Evolutionary conservation across 768 basidiomycete species (phyloP).

Genomic region (Solioccasus polychromus): DNA sequence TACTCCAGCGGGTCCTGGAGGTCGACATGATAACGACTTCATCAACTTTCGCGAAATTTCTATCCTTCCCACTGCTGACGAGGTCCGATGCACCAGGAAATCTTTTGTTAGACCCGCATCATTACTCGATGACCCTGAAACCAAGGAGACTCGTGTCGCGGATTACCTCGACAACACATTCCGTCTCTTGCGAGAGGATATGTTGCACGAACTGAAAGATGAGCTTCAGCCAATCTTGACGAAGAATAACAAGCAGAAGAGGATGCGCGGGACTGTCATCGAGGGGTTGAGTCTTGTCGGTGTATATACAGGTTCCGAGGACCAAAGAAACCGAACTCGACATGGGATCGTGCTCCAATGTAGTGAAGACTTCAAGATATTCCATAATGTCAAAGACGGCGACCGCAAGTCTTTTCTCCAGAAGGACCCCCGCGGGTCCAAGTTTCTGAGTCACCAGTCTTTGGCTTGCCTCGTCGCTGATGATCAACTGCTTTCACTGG

Average conservation of each 20-base stretch:
- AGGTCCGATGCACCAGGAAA: slow-evolving; percentile 45
- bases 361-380: slow-evolving; percentile 32
- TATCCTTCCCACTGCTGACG: slow-evolving; percentile 62
- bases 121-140: slow-evolving; percentile 1
- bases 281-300: slow-evolving; percentile 31
- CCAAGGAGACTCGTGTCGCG: slow-evolving; percentile 32
- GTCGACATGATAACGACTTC: slow-evolving; percentile 69
- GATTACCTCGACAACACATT: slow-evolving; percentile 63
- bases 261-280: slow-evolving; percentile 33
- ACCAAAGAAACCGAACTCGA: slow-evolving; percentile 24
- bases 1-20: slow-evolving; percentile 45
- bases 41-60: slow-evolving; percentile 52
- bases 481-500: slow-evolving; percentile 50
- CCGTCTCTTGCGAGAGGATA: slow-evolving; percentile 61
- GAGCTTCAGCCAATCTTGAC: slow-evolving; percentile 44
- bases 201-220: slow-evolving; percentile 55
- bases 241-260: slow-evolving; percentile 37
- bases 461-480: slow-evolving; percentile 50
- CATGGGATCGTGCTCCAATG: slow-evolving; percentile 44
- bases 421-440: slow-evolving; percentile 28
- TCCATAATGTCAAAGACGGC: slow-evolving; percentile 22
- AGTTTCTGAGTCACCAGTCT: slow-evolving; percentile 52
- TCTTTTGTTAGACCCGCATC: slow-evolving; percentile 48
- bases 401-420: slow-evolving; percentile 33
- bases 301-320: slow-evolving; percentile 30